These are phyloP conservation scores for Gleditsia sinensis DNA, from an alignment of 306 rosid species.

Conservation along the genomic window DNA sequence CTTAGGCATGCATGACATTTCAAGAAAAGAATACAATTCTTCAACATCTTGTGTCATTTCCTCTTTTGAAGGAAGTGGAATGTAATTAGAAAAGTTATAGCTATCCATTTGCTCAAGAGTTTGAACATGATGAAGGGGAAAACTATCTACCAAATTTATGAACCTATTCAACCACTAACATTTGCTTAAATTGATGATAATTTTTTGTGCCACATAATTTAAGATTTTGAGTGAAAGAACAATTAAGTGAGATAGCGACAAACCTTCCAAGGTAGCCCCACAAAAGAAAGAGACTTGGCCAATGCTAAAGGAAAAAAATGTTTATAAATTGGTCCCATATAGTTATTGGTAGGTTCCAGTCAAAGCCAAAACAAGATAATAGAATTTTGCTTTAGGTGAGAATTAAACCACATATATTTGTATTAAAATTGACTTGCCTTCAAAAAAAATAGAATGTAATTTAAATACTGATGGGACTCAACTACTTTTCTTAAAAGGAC, in stretches of 20 bases:
- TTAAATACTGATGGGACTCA: too few relatives aligned
- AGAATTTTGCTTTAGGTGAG: too few relatives aligned
- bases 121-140: slow-evolving; percentile 58
- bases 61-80: slow-evolving; percentile 60
- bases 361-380: too few relatives aligned
- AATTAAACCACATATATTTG: too few relatives aligned
- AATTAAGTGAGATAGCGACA: not conserved
- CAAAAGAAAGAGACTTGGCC: slow-evolving; percentile 77
- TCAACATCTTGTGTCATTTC: slow-evolving; percentile 60
- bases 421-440: too few relatives aligned
- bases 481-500: too few relatives aligned
- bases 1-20: slow-evolving; percentile 47
- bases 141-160: slow-evolving; percentile 43
- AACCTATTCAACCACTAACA: not conserved
- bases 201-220: too few relatives aligned
- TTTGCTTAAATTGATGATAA: not conserved
- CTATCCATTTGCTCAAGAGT: slow-evolving; percentile 76
- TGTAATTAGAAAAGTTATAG: slow-evolving; percentile 56
- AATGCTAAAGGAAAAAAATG: slow-evolving; percentile 67
- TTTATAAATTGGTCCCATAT: slow-evolving; percentile 73
- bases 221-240: slow-evolving; percentile 2
- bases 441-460: too few relatives aligned
- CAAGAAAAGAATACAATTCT: slow-evolving; percentile 50
- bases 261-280: slow-evolving; percentile 73
- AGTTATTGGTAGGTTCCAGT: too few relatives aligned